phyloP scores from a whole-genome alignment of 305 asterid species.

The Stenogyne calaminthoides region DNA sequence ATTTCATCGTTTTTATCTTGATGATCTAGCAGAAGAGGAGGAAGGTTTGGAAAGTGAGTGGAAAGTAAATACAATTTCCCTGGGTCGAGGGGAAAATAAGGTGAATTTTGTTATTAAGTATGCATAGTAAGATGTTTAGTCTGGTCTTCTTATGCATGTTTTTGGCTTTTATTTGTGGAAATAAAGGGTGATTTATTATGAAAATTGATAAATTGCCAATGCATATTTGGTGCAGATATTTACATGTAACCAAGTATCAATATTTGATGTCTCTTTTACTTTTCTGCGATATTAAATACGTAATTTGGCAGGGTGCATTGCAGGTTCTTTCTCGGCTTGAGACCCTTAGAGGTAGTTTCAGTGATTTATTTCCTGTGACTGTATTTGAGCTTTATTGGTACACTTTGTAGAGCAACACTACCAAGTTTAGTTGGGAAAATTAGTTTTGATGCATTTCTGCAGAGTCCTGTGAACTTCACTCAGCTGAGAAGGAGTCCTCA shows the following conservation, averaged over 20 bases:
- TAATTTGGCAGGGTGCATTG: constrained; percentile 50
- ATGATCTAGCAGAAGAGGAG: constrained; percentile 53
- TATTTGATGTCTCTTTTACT: not conserved
- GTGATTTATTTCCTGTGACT: constrained; percentile 16
- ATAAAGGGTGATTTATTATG: not conserved
- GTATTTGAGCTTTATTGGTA: constrained; percentile 1
- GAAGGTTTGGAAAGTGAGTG: constrained; percentile 45
- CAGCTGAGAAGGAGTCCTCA: constrained; percentile 32
- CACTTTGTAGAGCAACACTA: not conserved
- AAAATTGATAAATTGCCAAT: not conserved
- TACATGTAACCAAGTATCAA: not conserved
- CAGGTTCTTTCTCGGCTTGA: constrained; percentile 68
- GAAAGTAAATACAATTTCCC: constrained; percentile 35
- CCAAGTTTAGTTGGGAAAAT: constrained; percentile 2
- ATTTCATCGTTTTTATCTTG: constrained; percentile 6
- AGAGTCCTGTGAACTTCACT: constrained; percentile 38
- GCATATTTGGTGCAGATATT: not conserved
- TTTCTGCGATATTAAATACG: constrained; percentile 1
- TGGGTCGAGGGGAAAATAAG: constrained; percentile 40
- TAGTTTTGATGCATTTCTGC: constrained; percentile 30
- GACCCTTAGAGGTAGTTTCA: constrained; percentile 52
- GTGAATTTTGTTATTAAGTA: constrained; percentile 32
- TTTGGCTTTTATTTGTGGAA: constrained; percentile 9
- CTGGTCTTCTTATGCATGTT: constrained; percentile 8
- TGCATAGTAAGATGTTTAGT: not conserved